These are phyloP conservation scores for Taiozyma onychis DNA, from an alignment of 1,139 yeast genomes.

Conservation along the genomic window DNA sequence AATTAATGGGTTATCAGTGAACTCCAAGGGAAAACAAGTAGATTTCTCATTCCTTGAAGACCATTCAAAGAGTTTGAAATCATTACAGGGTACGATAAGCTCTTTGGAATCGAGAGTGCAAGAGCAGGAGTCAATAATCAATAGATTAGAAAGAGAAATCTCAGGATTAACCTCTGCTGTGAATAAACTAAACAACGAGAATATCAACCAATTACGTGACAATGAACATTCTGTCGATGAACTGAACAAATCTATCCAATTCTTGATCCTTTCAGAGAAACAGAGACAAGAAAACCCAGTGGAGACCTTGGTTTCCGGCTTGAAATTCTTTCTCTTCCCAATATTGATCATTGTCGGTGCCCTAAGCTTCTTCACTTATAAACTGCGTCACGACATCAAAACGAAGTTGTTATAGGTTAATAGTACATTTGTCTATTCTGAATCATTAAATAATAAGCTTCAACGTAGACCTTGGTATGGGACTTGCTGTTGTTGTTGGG, in stretches of 20 bases:
- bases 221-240: constrained; percentile 23
- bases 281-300: constrained; percentile 27
- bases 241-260: constrained; percentile 21
- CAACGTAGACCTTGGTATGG: background rate
- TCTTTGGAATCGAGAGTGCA: constrained; percentile 5
- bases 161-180: constrained; percentile 10
- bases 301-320: constrained; percentile 28
- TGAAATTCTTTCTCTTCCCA: constrained; percentile 31
- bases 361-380: constrained; percentile 34
- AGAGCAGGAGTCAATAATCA: constrained; percentile 5
- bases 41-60: constrained; percentile 22
- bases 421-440: background rate
- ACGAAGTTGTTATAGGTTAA: constrained; percentile 27
- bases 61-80: constrained; percentile 14
- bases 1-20: constrained; percentile 10
- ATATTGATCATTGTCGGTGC: constrained; percentile 27
- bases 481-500: background rate
- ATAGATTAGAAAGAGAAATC: constrained; percentile 8
- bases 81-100: constrained; percentile 5
- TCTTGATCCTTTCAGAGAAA: constrained; percentile 26
- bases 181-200: constrained; percentile 19
- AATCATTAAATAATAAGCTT: too few relatives aligned
- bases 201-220: constrained; percentile 26
- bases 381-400: constrained; percentile 34
- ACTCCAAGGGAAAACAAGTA: constrained; percentile 6